Conservation (phyloP, 257 asterid species). For the Salvia miltiorrhiza region DNA sequence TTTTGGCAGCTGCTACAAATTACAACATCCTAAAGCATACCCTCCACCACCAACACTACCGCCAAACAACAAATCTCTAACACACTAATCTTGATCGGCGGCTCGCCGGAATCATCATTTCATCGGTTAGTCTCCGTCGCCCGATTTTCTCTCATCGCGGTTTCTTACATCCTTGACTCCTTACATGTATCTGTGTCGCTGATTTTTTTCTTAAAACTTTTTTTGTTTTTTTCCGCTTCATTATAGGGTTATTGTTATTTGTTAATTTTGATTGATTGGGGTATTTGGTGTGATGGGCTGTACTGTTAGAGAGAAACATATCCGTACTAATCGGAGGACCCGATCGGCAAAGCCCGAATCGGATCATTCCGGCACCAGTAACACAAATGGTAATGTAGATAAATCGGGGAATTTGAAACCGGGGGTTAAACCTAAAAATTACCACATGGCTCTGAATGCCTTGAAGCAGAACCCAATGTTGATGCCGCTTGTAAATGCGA, state of each 20-base stretch:
- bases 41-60: slow-evolving; percentile 22
- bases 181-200: slow-evolving; percentile 10
- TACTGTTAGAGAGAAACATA: slow-evolving; percentile 64
- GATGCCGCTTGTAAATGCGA: slow-evolving; percentile 18
- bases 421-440: slow-evolving; percentile 24
- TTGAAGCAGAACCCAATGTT: slow-evolving; percentile 22
- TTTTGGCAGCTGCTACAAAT: slow-evolving; percentile 30
- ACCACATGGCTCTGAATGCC: slow-evolving; percentile 30
- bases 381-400: slow-evolving; percentile 22
- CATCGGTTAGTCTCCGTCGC: slow-evolving; percentile 30
- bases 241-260: slow-evolving; percentile 26
- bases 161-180: not conserved
- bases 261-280: slow-evolving; percentile 12
- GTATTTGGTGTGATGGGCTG: slow-evolving; percentile 48
- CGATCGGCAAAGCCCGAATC: slow-evolving; percentile 67
- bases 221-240: not conserved
- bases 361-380: slow-evolving; percentile 38
- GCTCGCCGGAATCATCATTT: slow-evolving; percentile 19
- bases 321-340: slow-evolving; percentile 60
- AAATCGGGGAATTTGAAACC: slow-evolving; percentile 24
- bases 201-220: not conserved
- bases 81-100: not conserved
- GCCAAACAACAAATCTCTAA: slow-evolving; percentile 25
- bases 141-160: not conserved
- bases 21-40: slow-evolving; percentile 20